These are phyloP conservation scores for Xylaria sp. DNA, from an alignment of 2,329 filamentous ascomycete genomes.

Conservation along the genomic window DNA sequence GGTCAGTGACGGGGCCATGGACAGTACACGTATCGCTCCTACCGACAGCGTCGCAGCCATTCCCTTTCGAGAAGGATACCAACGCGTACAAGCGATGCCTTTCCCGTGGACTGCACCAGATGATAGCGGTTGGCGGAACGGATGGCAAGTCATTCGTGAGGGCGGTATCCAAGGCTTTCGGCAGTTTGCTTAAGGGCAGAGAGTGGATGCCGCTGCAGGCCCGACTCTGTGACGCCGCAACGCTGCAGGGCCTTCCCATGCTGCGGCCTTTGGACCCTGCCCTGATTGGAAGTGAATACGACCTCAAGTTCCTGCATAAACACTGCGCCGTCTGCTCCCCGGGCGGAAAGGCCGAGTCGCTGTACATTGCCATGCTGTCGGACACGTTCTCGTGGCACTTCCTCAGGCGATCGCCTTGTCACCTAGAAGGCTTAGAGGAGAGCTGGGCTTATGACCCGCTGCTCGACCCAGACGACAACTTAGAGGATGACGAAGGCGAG, in stretches of 20 bases:
- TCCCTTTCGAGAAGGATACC: conserved; percentile 65
- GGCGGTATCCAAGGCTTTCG: conserved; percentile 55
- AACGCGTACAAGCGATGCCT: conserved; percentile 63
- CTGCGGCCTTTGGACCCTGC: conserved; percentile 53
- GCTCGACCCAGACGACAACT: conserved; percentile 48
- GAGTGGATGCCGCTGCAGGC: conserved; percentile 63
- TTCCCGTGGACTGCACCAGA: conserved; percentile 61
- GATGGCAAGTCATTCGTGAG: conserved; percentile 52
- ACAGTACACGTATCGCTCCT: conserved; percentile 64
- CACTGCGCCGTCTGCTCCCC: conserved; percentile 60
- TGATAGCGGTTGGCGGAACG: conserved; percentile 55
- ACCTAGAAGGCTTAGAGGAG: conserved; percentile 55
- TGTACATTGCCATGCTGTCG: conserved; percentile 61
- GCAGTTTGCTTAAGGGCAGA: conserved; percentile 51
- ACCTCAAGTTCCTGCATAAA: conserved; percentile 53
- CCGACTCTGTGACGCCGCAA: conserved; percentile 58
- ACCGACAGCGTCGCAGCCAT: conserved; percentile 55
- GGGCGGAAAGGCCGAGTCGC: conserved; percentile 58
- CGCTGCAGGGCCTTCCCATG: conserved; percentile 60
- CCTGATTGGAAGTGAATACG: conserved; percentile 47
- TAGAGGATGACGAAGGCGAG: conserved; percentile 41
- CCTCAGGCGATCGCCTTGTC: conserved; percentile 51
- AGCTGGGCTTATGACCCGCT: conserved; percentile 56
- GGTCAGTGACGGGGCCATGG: conserved; percentile 45
- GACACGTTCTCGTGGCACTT: conserved; percentile 60